Evolutionary conservation across 2,329 filamentous ascomycete genomes (phyloP), one percentile per base, ranked within the genome.

Genomic region (Aspergillus brasiliensis): DNA sequence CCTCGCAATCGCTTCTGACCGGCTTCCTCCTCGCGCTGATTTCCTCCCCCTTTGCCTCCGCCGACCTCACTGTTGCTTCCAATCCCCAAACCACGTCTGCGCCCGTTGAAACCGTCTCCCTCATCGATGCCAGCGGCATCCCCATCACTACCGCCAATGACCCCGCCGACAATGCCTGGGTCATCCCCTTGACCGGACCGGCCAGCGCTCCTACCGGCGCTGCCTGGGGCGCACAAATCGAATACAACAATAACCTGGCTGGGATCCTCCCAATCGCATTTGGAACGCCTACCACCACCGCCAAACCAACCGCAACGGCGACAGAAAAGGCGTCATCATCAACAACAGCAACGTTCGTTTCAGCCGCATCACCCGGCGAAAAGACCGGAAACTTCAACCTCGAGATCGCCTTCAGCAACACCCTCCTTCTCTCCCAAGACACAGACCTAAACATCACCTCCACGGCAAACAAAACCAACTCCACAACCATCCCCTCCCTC

Each of bases 81-180:
- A 28, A 27, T 13, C 25, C 52, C 2, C 46, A 49, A 49, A 44
- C 42, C 25, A 55, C 52, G 5, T n/a, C 52, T 11, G 25, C 52
- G 8, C 23, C 52, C n/a, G 52, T 55, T 17, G 52, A 55, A 21
- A 55, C 52, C 5, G 40, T 34, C 38, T 55, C 52, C 25, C n/a
- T 55, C 38, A 42, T 55, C 40, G 52, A 55, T 17, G 52, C 52
- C 6, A 34, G 38, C 3, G 52, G 52, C 25, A 42, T 55, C n/a
- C 52, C 52, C 13, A 55, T 55, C 52, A 55, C 52, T n/a, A 55
- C 52, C 3, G 52, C 28, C n/a, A 31, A 25, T 5, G 52, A 44
- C 38, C 25, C 38, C 17, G 52, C 15, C 25, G 38, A 44, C 52
- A 55, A 55, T 13, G 52, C 52, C 10, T 55, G 52, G 52, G 31